Base-by-base conservation (phyloP, 192 early-diverging fungal genomes). In the Backusella liffmaniae region DNA sequence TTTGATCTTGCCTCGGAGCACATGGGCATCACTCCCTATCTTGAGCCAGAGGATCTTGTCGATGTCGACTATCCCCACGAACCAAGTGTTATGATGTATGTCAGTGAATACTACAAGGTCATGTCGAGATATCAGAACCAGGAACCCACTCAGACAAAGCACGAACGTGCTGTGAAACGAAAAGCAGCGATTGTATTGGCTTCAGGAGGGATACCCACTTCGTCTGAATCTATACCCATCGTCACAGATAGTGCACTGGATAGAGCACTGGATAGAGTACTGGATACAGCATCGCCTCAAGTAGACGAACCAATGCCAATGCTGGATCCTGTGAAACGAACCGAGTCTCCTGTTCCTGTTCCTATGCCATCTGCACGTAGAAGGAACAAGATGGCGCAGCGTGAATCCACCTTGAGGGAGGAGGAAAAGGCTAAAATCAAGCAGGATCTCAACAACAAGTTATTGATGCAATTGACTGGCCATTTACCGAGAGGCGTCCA, bases 51-150 rank as follows among this genome's bases (percentile, higher is more conserved):
- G 15, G 86, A 88, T 74, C 44, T 88, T 23, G 71, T 84, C 3
- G 86, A 83, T 26, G 81, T 86, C 1, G 86, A 88, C 70, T 83
- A 76, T n/a, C 86, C 86, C 0, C 85, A 88, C 53, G 86, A 88
- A 73, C 77, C 84, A 36, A 84, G 83, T 21, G 79, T 88, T 18
- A 86, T 88, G 84, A 86, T 85, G 69, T 88, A 88, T 62, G 83
- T 88, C 32, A 80, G 78, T 12, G 86, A 88, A 70, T 88, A 83
- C 42, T 86, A 88, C 44, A 80, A 86, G 21, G 77, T 82, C 72
- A 88, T 88, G 86, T 86, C 86, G 6, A 74, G 79, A 6, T 72
- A 76, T 46, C 81, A 86, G 37, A 70, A 67, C 16, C 65, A 82
- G 13, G 77, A 79, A 66, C 65, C 74, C 23, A 68, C 66, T 9